Conservation (phyloP, 768 basidiomycete genomes). For the Phanerochaete sordida region DNA sequence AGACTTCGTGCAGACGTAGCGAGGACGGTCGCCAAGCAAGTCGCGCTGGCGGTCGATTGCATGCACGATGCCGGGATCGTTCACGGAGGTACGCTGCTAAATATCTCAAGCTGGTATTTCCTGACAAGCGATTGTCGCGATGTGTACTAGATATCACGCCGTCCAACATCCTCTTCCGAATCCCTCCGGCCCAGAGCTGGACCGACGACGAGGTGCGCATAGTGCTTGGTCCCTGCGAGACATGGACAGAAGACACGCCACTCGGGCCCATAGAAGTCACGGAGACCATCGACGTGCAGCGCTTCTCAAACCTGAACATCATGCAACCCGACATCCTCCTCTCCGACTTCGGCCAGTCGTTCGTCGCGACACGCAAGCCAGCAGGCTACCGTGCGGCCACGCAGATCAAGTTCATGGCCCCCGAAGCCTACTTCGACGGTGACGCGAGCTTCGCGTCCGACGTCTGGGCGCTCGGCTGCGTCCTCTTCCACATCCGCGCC, state of each 20-base stretch:
- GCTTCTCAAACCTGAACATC: conserved; percentile 16
- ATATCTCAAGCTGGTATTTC: background rate
- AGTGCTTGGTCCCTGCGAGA: background rate
- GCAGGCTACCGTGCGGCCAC: conserved; percentile 31
- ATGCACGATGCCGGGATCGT: conserved; percentile 27
- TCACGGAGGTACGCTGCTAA: conserved; percentile 38
- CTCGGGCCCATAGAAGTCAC: background rate
- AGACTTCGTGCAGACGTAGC: conserved; percentile 32
- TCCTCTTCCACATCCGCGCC: conserved; percentile 40
- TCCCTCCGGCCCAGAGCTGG: background rate
- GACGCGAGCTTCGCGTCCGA: conserved; percentile 27
- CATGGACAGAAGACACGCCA: background rate
- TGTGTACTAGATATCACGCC: background rate
- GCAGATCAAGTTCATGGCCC: conserved; percentile 30
- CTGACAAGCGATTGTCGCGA: background rate
- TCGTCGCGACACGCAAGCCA: conserved; percentile 15
- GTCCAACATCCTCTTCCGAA: background rate
- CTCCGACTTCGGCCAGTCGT: conserved; percentile 39
- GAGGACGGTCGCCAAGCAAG: conserved; percentile 33
- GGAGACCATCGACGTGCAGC: background rate
- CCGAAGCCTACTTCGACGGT: conserved; percentile 34
- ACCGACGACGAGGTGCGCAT: background rate
- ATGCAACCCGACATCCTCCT: conserved; percentile 32
- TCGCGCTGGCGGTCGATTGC: conserved; percentile 20
- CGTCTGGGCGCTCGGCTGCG: conserved; percentile 40